Evolutionary conservation across 23 red algal genomes (phyloP).

Genomic region (Gracilaria gracilis): DNA sequence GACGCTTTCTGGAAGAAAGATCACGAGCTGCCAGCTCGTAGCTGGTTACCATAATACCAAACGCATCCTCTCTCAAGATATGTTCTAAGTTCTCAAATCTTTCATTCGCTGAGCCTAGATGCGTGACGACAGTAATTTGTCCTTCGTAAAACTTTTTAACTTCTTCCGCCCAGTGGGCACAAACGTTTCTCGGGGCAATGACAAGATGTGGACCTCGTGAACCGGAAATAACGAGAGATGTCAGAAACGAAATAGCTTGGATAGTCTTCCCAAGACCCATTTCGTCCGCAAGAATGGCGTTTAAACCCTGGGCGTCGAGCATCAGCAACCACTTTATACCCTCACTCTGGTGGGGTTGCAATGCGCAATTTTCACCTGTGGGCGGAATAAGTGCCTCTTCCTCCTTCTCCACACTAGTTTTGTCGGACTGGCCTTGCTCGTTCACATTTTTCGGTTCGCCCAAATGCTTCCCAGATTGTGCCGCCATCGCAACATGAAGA

Average conservation of each 20-base stretch:
- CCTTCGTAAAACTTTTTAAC: conserved; percentile 66
- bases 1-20: conserved; percentile 31
- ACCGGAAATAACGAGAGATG: conserved; percentile 42
- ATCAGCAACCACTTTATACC: conserved; percentile 71
- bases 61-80: conserved; percentile 56
- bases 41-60: conserved; percentile 86
- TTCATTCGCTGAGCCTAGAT: conserved; percentile 66
- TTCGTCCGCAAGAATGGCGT: conserved; percentile 86
- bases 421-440: background rate
- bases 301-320: conserved; percentile 55
- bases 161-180: conserved; percentile 86
- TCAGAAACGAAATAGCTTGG: conserved; percentile 68
- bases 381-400: conserved; percentile 50
- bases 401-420: background rate
- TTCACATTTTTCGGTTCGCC: background rate
- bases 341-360: conserved; percentile 65
- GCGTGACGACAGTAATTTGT: conserved; percentile 71
- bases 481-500: conserved; percentile 53
- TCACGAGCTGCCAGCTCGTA: conserved; percentile 83
- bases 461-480: conserved; percentile 13
- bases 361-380: background rate
- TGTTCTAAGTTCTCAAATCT: conserved; percentile 62
- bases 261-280: conserved; percentile 92
- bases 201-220: conserved; percentile 85
- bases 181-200: conserved; percentile 81